Conservation (phyloP, 177 flowering plant species). For the Vitis hybrid region DNA sequence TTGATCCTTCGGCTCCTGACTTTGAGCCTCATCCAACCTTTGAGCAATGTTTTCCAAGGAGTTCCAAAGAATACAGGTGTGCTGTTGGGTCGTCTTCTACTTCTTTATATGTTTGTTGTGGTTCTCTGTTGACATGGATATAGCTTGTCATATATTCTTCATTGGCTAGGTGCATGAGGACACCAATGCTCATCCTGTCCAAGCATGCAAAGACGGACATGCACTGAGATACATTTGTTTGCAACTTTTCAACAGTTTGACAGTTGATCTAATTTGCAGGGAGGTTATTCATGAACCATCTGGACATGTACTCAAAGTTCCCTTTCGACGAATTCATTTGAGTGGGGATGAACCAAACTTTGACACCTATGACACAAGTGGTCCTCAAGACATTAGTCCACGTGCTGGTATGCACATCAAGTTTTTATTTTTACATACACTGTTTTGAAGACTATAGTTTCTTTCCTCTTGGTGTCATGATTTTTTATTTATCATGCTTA, state of each 20-base stretch:
- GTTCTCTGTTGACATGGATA: neutral
- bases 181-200: neutral
- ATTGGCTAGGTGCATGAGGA: neutral
- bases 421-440: neutral
- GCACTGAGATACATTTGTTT: neutral
- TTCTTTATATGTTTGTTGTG: neutral
- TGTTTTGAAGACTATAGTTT: neutral
- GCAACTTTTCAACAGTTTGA: slow-evolving; percentile 7
- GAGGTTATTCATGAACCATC: slow-evolving; percentile 87
- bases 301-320: slow-evolving; percentile 83
- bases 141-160: neutral
- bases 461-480: neutral
- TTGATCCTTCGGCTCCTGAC: slow-evolving; percentile 88
- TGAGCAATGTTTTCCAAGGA: slow-evolving; percentile 89
- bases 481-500: neutral
- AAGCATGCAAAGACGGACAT: neutral
- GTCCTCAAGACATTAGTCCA: slow-evolving; percentile 85
- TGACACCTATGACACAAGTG: slow-evolving; percentile 96
- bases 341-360: slow-evolving; percentile 78
- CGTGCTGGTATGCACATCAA: slow-evolving; percentile 49
- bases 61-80: slow-evolving; percentile 80
- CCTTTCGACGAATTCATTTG: slow-evolving; percentile 85
- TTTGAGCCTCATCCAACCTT: slow-evolving; percentile 89
- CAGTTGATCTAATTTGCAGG: slow-evolving; percentile 41
- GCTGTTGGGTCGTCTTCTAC: neutral